These are phyloP conservation scores for Venturia oleaginea DNA, from an alignment of 2,329 filamentous ascomycete species.

Conservation along the genomic window DNA sequence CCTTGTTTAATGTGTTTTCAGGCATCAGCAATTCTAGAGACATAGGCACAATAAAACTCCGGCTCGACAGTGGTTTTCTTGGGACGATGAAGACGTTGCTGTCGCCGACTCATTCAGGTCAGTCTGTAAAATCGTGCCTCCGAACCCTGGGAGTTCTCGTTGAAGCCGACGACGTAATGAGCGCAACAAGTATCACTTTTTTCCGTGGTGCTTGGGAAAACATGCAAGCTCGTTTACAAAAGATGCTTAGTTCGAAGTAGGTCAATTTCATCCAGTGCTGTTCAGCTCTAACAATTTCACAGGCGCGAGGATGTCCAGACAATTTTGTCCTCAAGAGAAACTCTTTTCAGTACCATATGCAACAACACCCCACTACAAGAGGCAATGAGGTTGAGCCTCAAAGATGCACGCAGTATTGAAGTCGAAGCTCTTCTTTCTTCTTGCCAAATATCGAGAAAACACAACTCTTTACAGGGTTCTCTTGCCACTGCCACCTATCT, in stretches of 20 bases:
- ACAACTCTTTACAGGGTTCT: slow-evolving; percentile 77
- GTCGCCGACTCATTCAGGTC: slow-evolving; percentile 45
- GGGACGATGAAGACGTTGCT: slow-evolving; percentile 43
- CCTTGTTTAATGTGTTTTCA: slow-evolving; percentile 74
- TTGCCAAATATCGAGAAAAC: slow-evolving; percentile 66
- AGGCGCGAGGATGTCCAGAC: slow-evolving; percentile 59
- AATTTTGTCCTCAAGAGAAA: slow-evolving; percentile 74
- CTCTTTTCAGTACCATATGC: slow-evolving; percentile 69
- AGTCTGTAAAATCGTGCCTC: slow-evolving; percentile 46
- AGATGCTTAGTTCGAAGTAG: slow-evolving; percentile 78
- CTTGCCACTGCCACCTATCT: slow-evolving; percentile 76
- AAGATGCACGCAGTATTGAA: slow-evolving; percentile 61
- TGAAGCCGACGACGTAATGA: slow-evolving; percentile 72
- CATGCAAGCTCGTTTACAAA: slow-evolving; percentile 58
- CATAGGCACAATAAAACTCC: slow-evolving; percentile 42
- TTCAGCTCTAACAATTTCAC: not conserved
- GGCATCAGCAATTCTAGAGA: slow-evolving; percentile 60
- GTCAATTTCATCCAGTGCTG: slow-evolving; percentile 21
- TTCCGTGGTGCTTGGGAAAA: slow-evolving; percentile 52
- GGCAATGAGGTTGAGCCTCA: slow-evolving; percentile 50
- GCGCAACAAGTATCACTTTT: slow-evolving; percentile 49
- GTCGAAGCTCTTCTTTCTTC: slow-evolving; percentile 68
- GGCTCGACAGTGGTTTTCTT: slow-evolving; percentile 54
- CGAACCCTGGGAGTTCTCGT: slow-evolving; percentile 62
- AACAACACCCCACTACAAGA: slow-evolving; percentile 56